Evolutionary conservation across 495 filamentous ascomycete species (phyloP), one percentile per base, ranked within the genome.

Genomic region (Hypoxylon crocopeplum): DNA sequence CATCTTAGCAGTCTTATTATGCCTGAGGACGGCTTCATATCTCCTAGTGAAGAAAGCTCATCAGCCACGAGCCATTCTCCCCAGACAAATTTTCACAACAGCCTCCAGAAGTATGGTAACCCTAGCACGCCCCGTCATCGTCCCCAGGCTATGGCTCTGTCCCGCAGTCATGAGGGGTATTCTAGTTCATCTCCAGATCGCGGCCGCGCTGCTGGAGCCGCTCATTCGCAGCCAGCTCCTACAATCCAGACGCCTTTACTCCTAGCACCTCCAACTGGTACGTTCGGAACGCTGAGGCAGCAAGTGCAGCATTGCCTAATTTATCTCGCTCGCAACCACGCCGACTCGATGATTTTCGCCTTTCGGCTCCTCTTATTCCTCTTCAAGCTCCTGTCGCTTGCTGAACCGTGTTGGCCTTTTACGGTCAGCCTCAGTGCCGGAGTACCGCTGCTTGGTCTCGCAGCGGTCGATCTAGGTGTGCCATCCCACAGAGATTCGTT

Each of bases 181-280:
- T 17, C 62, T 44, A 60, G 55, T 13, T 49, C 30, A 27, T 61
- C 64, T 17, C 34, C 54, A 34, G 62, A 67, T 29, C 48, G 42
- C 5, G 46, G 48, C 8, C 48, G 44, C 25, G 44, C 44, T 51
- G 49, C 53, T 30, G 58, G 39, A 69, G 54, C 37, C 45, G 51
- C n/a, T 29, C 56, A 62, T 58, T 36, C 59, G n/a, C 72, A 70
- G 21, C 68, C 69, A 40, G 62, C 65, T 20, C 72, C 69, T 22
- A 70, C 59, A 12, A 68, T 62, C 20, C 67, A 68, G 44, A 68
- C 81, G 24, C 77, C 81, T 0, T 69, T 87, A 33, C 79, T 88
- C 21, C 79, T 91, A 62, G 77, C 86, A 6, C 86, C 87, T 15
- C 87, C 79, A 34, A 66, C 67, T 30, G 76, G 74, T 19, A 53